A percentile compares a stretch with the other conserved stretches of the same genome.
phyloP scores from a whole-genome alignment of 225 moss, liverwort and hornwort species.

The Antitrichia curtipendula region DNA sequence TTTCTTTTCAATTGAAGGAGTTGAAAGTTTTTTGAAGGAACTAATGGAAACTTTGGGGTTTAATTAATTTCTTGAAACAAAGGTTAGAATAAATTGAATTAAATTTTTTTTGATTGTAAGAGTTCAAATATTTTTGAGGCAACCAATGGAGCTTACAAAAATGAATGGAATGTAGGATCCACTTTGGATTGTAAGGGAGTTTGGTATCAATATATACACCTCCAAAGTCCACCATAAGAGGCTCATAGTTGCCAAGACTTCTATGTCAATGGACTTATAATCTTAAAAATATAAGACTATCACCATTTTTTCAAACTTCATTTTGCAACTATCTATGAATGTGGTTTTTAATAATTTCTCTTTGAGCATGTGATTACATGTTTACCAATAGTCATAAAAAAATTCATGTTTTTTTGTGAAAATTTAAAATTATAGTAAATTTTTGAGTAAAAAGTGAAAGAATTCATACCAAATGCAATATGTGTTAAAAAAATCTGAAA shows the following conservation, averaged over 20 bases:
- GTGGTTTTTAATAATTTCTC: not conserved
- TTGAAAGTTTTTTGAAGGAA: not conserved
- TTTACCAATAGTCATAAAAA: not conserved
- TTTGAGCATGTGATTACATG: not conserved
- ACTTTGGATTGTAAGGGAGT: not conserved
- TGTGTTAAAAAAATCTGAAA: not conserved
- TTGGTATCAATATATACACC: not conserved
- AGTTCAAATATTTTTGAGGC: not conserved
- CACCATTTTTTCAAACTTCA: not conserved
- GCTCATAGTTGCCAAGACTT: not conserved
- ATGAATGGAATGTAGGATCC: not conserved
- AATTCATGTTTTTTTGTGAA: not conserved
- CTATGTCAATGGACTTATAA: accelerated
- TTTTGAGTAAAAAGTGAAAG: not conserved
- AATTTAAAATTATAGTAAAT: not conserved
- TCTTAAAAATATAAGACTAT: accelerated
- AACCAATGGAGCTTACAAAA: not conserved
- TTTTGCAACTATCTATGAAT: not conserved
- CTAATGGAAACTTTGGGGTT: not conserved
- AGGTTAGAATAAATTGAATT: not conserved
- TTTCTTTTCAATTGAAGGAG: not conserved
- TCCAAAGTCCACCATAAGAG: not conserved
- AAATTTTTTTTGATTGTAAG: not conserved
- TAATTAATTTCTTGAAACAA: not conserved
- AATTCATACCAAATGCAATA: not conserved